Conservation (phyloP, 805 yeast species). For the Wickerhamomyces xylosicus region DNA sequence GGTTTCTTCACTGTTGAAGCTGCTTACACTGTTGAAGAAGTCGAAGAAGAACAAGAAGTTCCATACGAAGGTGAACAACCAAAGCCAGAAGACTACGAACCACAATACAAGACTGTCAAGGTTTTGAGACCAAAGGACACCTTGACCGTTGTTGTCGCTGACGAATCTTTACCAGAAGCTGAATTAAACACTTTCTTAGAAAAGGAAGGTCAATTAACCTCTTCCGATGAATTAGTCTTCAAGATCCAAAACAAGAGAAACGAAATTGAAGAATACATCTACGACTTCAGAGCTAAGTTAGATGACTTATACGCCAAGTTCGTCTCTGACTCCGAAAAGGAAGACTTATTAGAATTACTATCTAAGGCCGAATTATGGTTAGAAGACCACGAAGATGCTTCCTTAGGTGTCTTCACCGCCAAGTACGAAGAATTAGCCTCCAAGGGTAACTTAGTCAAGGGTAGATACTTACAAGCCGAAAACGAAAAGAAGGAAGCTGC, state of each 20-base stretch:
- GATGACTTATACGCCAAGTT: constrained; percentile 85
- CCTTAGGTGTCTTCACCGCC: constrained; percentile 95
- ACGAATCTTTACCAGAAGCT: constrained; percentile 50
- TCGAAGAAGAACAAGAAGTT: constrained; percentile 78
- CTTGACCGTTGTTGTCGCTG: constrained; percentile 47
- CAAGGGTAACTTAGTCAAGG: constrained; percentile 89
- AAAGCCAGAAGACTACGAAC: constrained; percentile 79
- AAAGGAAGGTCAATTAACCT: constrained; percentile 72
- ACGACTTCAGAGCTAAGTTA: constrained; percentile 92
- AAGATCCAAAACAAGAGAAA: constrained; percentile 99
- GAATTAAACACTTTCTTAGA: constrained; percentile 58
- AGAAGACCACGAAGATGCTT: constrained; percentile 93
- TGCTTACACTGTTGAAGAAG: constrained; percentile 92
- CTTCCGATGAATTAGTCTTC: constrained; percentile 92
- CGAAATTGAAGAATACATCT: constrained; percentile 96
- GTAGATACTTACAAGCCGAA: constrained; percentile 87
- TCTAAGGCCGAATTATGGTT: constrained; percentile 94
- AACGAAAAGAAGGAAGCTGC: constrained; percentile 90
- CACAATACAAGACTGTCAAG: constrained; percentile 82
- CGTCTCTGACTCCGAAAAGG: constrained; percentile 87
- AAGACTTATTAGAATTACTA: constrained; percentile 60
- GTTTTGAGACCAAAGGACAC: constrained; percentile 88
- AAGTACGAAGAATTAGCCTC: constrained; percentile 95
- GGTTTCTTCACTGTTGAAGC: constrained; percentile 91
- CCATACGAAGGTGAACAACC: constrained; percentile 53